A percentile compares a stretch with the other conserved stretches of the same genome.
Conservation (phyloP, 768 basidiomycete genomes). For the Boletales sp. region DNA sequence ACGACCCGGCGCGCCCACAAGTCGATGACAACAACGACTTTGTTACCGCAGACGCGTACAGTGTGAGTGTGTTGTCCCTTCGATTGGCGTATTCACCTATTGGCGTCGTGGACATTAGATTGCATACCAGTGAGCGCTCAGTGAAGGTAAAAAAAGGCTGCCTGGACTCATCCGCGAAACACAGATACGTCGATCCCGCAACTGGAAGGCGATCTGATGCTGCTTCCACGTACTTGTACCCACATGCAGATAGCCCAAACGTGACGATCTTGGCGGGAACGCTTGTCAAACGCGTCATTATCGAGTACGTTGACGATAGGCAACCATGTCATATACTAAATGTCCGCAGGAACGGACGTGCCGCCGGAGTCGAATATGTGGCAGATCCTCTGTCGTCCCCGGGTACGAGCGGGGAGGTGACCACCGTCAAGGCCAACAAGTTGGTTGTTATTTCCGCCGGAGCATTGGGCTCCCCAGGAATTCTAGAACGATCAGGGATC, state of each 20-base stretch:
- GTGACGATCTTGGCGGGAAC: slow-evolving; percentile 30
- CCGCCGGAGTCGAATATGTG: slow-evolving; percentile 37
- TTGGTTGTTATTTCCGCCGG: slow-evolving; percentile 40
- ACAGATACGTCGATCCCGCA: slow-evolving; percentile 51
- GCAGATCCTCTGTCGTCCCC: slow-evolving; percentile 25
- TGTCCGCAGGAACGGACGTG: slow-evolving; percentile 27
- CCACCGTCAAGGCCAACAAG: slow-evolving; percentile 27
- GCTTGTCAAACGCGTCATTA: slow-evolving; percentile 33
- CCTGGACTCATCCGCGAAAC: neutral
- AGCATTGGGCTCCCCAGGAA: slow-evolving; percentile 41
- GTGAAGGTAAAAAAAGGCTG: neutral
- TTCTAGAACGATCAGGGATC: slow-evolving; percentile 54
- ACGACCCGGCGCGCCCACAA: slow-evolving; percentile 43
- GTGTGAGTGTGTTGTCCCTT: slow-evolving; percentile 8
- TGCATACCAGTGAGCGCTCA: slow-evolving; percentile 10
- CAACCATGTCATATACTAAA: neutral
- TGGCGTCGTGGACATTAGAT: slow-evolving; percentile 1
- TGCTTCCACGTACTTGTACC: slow-evolving; percentile 38
- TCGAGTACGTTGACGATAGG: slow-evolving; percentile 29
- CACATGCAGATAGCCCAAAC: slow-evolving; percentile 27
- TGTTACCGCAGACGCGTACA: slow-evolving; percentile 20
- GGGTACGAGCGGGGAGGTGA: slow-evolving; percentile 2
- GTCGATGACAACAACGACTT: slow-evolving; percentile 50
- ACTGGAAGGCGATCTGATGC: slow-evolving; percentile 33
- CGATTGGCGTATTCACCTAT: neutral